Conservation (phyloP, 1,284 basidiomycete genomes). For the Ceratobasidium sp. region DNA sequence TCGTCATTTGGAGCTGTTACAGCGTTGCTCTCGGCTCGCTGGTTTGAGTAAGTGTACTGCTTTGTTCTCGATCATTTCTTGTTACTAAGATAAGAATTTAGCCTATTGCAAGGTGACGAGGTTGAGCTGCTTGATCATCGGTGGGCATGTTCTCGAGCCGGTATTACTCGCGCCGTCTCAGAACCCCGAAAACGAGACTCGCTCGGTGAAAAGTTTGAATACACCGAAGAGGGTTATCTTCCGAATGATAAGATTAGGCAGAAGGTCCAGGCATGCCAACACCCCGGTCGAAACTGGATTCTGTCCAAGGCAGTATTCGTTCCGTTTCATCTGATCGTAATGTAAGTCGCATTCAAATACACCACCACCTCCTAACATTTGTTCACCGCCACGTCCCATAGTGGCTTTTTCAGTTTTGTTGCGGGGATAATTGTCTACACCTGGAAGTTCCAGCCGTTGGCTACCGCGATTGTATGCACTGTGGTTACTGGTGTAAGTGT, state of each 20-base stretch:
- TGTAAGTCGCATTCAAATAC: conserved; percentile 4
- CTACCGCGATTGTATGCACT: conserved; percentile 24
- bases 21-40: conserved; percentile 28
- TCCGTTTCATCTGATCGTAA: neutral
- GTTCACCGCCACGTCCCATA: neutral
- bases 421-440: conserved; percentile 20
- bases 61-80: neutral
- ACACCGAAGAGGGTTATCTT: neutral
- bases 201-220: neutral
- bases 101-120: conserved; percentile 14
- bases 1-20: conserved; percentile 32
- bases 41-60: conserved; percentile 29
- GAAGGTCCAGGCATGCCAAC: neutral
- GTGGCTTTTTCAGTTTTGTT: conserved; percentile 26
- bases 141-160: conserved; percentile 6
- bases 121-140: conserved; percentile 12
- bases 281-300: neutral
- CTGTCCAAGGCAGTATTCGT: conserved; percentile 1
- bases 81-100: neutral
- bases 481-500: conserved; percentile 22
- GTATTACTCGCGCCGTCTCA: neutral
- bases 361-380: neutral
- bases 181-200: neutral
- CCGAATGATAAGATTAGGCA: neutral
- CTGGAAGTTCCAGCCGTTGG: conserved; percentile 1